These are phyloP conservation scores for Orychophragmus violaceus DNA, from an alignment of 345 rosid genomes.

Conservation along the genomic window DNA sequence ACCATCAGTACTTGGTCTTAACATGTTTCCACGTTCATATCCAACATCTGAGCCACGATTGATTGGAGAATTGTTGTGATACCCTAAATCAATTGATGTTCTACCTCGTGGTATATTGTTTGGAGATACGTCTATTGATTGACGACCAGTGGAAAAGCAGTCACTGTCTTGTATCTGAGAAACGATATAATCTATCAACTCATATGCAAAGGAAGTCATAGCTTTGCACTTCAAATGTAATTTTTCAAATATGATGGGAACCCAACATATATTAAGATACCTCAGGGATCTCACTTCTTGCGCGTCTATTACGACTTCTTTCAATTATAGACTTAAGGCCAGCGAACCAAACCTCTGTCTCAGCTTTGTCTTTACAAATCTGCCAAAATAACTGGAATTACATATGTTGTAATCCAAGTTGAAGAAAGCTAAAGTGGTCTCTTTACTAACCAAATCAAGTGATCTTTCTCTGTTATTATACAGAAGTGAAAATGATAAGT, in stretches of 20 bases:
- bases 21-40: slow-evolving; percentile 77
- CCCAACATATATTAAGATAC: slow-evolving; percentile 35
- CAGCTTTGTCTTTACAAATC: slow-evolving; percentile 97
- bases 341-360: slow-evolving; percentile 87
- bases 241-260: too few species aligned
- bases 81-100: slow-evolving; percentile 48
- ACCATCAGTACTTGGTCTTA: slow-evolving; percentile 86
- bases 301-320: slow-evolving; percentile 42
- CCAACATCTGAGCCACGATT: slow-evolving; percentile 65
- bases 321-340: slow-evolving; percentile 66
- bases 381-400: slow-evolving; percentile 10
- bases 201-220: not conserved
- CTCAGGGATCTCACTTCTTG: slow-evolving; percentile 64
- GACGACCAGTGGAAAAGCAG: slow-evolving; percentile 38
- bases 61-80: slow-evolving; percentile 34
- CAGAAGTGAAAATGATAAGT: slow-evolving; percentile 87
- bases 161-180: slow-evolving; percentile 57
- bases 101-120: slow-evolving; percentile 47
- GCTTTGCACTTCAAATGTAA: too few species aligned
- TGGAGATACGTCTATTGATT: slow-evolving; percentile 42
- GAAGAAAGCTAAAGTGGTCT: not conserved
- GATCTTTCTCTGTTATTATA: slow-evolving; percentile 87
- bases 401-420: not conserved
- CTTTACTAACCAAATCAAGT: slow-evolving; percentile 80
- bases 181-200: not conserved